These are phyloP conservation scores for Xenoacremonium recifei DNA, from an alignment of 2,329 filamentous ascomycete species.

Conservation along the genomic window DNA sequence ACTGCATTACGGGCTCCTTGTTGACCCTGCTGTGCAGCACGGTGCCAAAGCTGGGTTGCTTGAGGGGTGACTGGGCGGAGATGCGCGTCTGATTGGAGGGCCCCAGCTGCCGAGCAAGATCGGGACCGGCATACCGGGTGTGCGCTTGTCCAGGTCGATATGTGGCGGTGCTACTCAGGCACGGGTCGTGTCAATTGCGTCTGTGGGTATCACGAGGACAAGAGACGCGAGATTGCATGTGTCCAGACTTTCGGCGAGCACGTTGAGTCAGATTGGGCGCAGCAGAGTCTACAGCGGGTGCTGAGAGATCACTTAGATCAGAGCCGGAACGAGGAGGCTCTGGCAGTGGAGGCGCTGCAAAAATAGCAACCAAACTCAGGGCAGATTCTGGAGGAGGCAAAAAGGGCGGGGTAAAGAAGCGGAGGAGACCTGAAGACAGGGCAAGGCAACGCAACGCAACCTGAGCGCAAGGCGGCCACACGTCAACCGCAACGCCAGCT, in stretches of 20 bases:
- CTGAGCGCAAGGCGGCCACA: too few relatives aligned
- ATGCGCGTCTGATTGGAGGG: slow-evolving; percentile 16
- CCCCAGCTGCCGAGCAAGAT: slow-evolving; percentile 8
- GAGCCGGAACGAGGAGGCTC: neutral
- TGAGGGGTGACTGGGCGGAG: slow-evolving; percentile 2
- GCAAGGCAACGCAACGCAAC: too few relatives aligned
- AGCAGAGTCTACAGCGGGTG: too few relatives aligned
- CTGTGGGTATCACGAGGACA: slow-evolving; percentile 7
- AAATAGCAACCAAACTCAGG: slow-evolving; percentile 19
- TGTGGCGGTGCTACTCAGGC: slow-evolving; percentile 17
- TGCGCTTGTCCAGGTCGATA: slow-evolving; percentile 1
- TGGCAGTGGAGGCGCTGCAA: slow-evolving; percentile 9
- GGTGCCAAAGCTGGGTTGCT: slow-evolving; percentile 25
- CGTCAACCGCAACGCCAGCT: too few relatives aligned
- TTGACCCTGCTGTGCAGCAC: slow-evolving; percentile 2
- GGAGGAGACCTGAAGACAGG: too few relatives aligned
- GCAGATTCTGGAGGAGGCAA: slow-evolving; percentile 5
- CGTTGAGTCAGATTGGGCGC: too few relatives aligned
- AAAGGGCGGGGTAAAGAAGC: slow-evolving; percentile 17
- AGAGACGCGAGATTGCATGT: slow-evolving; percentile 10
- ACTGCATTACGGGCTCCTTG: too few relatives aligned
- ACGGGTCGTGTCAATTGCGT: slow-evolving; percentile 8
- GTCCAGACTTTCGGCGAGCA: too few relatives aligned
- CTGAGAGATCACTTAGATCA: too few relatives aligned
- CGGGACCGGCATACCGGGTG: slow-evolving; percentile 15